Conservation (phyloP, 2,329 filamentous ascomycete genomes). For the Clonostachys sp. region DNA sequence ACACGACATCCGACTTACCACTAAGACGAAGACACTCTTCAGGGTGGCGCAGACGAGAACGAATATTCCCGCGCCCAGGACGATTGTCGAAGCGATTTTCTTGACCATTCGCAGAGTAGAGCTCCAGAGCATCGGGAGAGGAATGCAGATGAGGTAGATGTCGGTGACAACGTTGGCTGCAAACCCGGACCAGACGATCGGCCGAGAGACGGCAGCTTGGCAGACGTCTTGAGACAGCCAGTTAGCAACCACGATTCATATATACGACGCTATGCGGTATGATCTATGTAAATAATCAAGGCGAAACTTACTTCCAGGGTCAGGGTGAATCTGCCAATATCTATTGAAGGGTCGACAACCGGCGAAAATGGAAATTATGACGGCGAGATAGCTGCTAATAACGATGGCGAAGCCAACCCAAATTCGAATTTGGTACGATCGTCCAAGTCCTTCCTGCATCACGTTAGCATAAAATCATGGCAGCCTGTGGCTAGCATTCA, state of each 20-base stretch:
- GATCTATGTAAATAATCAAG: neutral
- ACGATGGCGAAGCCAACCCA: constrained; percentile 46
- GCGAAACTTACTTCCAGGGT: constrained; percentile 44
- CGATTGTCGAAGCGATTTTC: constrained; percentile 27
- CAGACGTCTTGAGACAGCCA: constrained; percentile 28
- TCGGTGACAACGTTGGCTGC: constrained; percentile 51
- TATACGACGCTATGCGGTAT: neutral
- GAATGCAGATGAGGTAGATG: constrained; percentile 53
- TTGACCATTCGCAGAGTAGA: constrained; percentile 25
- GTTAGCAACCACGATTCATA: neutral
- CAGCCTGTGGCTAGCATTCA: neutral
- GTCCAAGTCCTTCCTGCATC: constrained; percentile 26
- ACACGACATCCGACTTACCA: constrained; percentile 13
- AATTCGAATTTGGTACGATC: constrained; percentile 34
- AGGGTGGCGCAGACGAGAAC: constrained; percentile 29
- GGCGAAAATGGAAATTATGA: constrained; percentile 43
- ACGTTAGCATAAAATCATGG: too few species aligned
- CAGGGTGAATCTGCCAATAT: constrained; percentile 56
- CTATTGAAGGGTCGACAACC: constrained; percentile 46
- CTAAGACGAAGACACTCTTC: constrained; percentile 27
- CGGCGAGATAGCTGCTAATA: constrained; percentile 40
- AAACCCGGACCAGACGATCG: constrained; percentile 46
- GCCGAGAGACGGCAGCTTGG: constrained; percentile 43
- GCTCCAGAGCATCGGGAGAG: constrained; percentile 44
- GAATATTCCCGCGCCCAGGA: constrained; percentile 32